A percentile compares a stretch with the other conserved stretches of the same genome.
Conservation (phyloP, 805 yeast species). For the Cyberlindnera xylosilytica region DNA sequence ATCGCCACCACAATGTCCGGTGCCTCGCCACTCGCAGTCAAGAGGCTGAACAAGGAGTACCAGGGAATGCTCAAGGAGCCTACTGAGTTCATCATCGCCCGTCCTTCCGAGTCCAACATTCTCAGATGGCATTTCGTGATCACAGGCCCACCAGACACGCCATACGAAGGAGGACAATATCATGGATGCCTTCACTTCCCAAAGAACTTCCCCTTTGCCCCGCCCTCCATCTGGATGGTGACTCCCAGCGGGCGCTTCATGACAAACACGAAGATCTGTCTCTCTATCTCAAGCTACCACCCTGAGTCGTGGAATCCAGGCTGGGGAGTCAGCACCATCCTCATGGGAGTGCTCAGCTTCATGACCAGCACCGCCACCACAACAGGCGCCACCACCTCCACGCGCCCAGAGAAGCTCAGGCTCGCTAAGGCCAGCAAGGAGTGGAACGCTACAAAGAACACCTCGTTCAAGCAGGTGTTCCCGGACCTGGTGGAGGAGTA, state of each 20-base stretch:
- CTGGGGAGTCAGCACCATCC: conserved; percentile 88
- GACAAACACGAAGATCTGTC: conserved; percentile 76
- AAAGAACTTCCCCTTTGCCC: conserved; percentile 82
- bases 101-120: conserved; percentile 83
- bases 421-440: conserved; percentile 57
- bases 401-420: conserved; percentile 52
- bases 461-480: conserved; percentile 58
- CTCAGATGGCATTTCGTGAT: conserved; percentile 92
- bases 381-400: conserved; percentile 74
- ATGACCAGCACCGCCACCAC: conserved; percentile 88
- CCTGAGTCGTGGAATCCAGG: conserved; percentile 97
- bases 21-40: conserved; percentile 43
- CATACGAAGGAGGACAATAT: conserved; percentile 81
- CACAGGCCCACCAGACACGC: conserved; percentile 89
- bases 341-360: conserved; percentile 83
- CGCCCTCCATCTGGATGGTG: conserved; percentile 84
- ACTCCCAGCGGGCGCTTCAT: conserved; percentile 90
- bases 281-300: conserved; percentile 90
- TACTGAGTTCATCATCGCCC: conserved; percentile 79
- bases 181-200: conserved; percentile 88
- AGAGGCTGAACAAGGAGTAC: conserved; percentile 72
- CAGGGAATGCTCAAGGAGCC: conserved; percentile 74
- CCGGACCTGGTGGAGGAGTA: conserved; percentile 56
- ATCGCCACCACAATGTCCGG: too few relatives aligned
- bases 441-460: conserved; percentile 57